These are phyloP conservation scores for Aaosphaeria arxii DNA, from an alignment of 2,329 filamentous ascomycete genomes.

Conservation along the genomic window DNA sequence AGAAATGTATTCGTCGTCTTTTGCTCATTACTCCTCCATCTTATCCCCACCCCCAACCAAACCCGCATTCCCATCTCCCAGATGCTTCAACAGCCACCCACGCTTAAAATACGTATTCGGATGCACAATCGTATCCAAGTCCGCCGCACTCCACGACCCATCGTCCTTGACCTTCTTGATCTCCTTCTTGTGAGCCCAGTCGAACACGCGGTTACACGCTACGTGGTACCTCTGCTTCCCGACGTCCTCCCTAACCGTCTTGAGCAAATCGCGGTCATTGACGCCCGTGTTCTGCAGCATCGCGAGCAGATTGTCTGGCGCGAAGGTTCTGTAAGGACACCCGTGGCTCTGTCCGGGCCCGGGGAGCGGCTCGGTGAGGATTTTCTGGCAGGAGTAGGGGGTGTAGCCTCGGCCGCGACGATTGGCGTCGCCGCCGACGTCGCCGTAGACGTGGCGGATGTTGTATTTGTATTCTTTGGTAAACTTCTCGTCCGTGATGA, in stretches of 20 bases:
- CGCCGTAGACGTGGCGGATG: slow-evolving; percentile 89
- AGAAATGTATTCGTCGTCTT: too few species aligned
- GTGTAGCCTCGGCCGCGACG: slow-evolving; percentile 83
- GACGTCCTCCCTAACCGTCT: slow-evolving; percentile 83
- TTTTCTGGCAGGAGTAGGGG: slow-evolving; percentile 92
- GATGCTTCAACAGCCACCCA: slow-evolving; percentile 82
- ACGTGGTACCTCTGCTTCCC: slow-evolving; percentile 87
- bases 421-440: slow-evolving; percentile 90
- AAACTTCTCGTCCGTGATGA: slow-evolving; percentile 89
- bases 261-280: slow-evolving; percentile 71
- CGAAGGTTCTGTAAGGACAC: slow-evolving; percentile 95
- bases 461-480: slow-evolving; percentile 99
- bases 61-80: slow-evolving; percentile 50
- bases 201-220: slow-evolving; percentile 95
- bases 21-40: slow-evolving; percentile 30
- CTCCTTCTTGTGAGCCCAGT: slow-evolving; percentile 70
- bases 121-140: slow-evolving; percentile 93
- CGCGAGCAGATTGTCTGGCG: slow-evolving; percentile 75
- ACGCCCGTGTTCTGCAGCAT: slow-evolving; percentile 79
- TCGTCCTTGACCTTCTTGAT: slow-evolving; percentile 52
- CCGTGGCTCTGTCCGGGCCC: slow-evolving; percentile 87
- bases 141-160: slow-evolving; percentile 53
- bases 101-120: slow-evolving; percentile 98
- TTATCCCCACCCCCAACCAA: slow-evolving; percentile 23
- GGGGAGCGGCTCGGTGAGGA: slow-evolving; percentile 83